phyloP scores from a whole-genome alignment of 768 basidiomycete species.

The Mycena vulgaris region DNA sequence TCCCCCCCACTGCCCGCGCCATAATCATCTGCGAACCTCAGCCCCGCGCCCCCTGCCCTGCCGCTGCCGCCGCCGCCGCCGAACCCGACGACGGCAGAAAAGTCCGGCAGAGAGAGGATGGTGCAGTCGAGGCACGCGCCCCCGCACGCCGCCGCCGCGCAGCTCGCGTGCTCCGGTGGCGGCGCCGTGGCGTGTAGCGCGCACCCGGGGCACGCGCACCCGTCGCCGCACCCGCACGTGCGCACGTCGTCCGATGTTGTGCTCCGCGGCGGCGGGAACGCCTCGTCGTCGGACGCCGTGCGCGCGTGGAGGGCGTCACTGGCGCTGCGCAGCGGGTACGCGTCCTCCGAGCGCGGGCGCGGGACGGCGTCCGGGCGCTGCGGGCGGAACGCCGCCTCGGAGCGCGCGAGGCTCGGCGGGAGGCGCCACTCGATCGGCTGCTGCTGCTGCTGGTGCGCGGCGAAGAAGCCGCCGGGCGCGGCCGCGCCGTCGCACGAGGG shows the following conservation, averaged over 20 bases:
- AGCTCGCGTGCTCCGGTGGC: slow-evolving; percentile 54
- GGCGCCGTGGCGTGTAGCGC: slow-evolving; percentile 63
- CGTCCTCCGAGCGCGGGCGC: slow-evolving; percentile 4
- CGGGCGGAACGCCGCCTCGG: background rate
- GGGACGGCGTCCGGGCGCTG: too few relatives aligned
- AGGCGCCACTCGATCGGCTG: slow-evolving; percentile 25
- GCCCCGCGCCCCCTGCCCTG: slow-evolving; percentile 46
- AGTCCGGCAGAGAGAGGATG: slow-evolving; percentile 53
- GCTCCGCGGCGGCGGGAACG: background rate
- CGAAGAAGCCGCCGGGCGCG: background rate
- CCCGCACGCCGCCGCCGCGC: slow-evolving; percentile 52
- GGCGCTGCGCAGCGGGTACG: background rate
- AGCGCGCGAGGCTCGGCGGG: slow-evolving; percentile 29
- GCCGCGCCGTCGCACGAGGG: slow-evolving; percentile 26
- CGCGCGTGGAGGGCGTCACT: background rate
- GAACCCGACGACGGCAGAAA: background rate
- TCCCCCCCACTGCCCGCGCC: slow-evolving; percentile 37
- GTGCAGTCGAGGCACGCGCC: slow-evolving; percentile 76
- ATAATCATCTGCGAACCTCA: slow-evolving; percentile 34
- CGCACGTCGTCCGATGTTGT: slow-evolving; percentile 24
- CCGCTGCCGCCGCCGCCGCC: background rate
- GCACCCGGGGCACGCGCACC: slow-evolving; percentile 78
- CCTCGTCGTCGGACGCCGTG: background rate
- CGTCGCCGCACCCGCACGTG: slow-evolving; percentile 74
- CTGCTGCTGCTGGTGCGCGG: too few relatives aligned